Base-by-base conservation (phyloP, 768 basidiomycete genomes). In the Rhodosporidiobolus sp. region DNA sequence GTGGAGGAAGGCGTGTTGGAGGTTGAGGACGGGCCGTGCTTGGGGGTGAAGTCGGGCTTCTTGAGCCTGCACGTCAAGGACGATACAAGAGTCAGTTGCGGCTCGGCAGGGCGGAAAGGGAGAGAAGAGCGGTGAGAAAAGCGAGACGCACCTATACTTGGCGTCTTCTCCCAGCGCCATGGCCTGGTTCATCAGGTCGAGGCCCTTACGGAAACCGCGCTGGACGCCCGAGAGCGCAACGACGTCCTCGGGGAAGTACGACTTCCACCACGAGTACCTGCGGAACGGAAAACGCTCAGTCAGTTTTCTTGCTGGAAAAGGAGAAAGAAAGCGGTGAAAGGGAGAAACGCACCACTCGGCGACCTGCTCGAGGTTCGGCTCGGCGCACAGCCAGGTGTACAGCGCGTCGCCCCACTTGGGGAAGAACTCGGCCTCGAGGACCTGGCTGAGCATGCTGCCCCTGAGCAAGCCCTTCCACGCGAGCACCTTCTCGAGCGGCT, bases 401-500 rank as follows among this genome's bases (percentile, higher is more conserved):
- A 99, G 83, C 30, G 91, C 88, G 60, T 93, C 90, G 70, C 98
- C 84, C 94, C 94, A 99, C 80, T 96, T 95, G 8, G 93, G 91
- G 86, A 97, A 97, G 84, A 98, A 95, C 78, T 93, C 92, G 10
- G 86, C 85, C 80, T 95, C 91, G 73, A 99, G 83, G 20, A 99
- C 83, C 78, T 94, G 91, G 2, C 88, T 85, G 77, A 96, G 85
- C 72, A 95, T 86, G 8, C 90, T 88, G 0, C 87, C 81, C 14
- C 91, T 88, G 48, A 98, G 84, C 66, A 91, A 84, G 45, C 83
- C 80, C 19, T 85, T 83, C 96, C 96, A 99, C 2, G 84, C 83
- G 55, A 97, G 83, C 26, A 93, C 90, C 63, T 84, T 84, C 28
- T 88, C 83, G 57, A 99, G 84, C 0, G 94, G 90, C 32, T 84